A percentile compares a stretch with the other conserved stretches of the same genome.
Conservation (phyloP, 2,329 filamentous ascomycete species). For the Colletotrichum tofieldiae region DNA sequence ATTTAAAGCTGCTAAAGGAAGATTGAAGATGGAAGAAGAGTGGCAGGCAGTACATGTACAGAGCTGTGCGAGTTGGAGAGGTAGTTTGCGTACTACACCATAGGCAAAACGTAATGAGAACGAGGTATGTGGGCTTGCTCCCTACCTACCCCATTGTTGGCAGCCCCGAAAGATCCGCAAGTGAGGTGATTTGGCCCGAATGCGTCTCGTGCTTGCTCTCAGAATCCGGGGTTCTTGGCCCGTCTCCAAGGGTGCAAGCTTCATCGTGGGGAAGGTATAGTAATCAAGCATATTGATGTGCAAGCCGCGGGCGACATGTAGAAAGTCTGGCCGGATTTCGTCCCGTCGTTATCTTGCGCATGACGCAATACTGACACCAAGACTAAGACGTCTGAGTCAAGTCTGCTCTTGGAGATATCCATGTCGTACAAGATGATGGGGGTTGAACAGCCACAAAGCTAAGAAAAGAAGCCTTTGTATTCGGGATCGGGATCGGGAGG, state of each 20-base stretch:
- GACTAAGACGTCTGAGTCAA: constrained; percentile 24
- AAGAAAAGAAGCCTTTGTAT: background rate
- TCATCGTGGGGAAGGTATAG: background rate
- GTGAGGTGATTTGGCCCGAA: background rate
- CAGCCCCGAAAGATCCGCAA: background rate
- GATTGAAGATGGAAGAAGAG: background rate
- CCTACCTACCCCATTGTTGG: background rate
- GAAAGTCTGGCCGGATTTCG: constrained; percentile 6
- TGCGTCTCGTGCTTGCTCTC: background rate
- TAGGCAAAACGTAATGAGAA: constrained; percentile 14
- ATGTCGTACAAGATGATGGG: constrained; percentile 16
- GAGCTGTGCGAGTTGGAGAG: background rate
- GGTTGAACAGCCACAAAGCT: background rate
- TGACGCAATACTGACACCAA: constrained; percentile 11
- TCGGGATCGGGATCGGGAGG: constrained; percentile 37
- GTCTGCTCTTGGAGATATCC: background rate
- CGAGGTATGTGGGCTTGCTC: background rate
- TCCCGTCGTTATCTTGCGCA: constrained; percentile 9
- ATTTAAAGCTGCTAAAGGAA: background rate
- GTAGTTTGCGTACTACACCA: background rate
- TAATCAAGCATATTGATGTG: background rate
- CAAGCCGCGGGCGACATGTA: constrained; percentile 3
- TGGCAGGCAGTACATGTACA: background rate
- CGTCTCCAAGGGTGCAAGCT: background rate
- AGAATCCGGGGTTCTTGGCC: constrained; percentile 1